phyloP scores from a whole-genome alignment of 352 stramenopile genomes.

The Phytophthora pistaciae region DNA sequence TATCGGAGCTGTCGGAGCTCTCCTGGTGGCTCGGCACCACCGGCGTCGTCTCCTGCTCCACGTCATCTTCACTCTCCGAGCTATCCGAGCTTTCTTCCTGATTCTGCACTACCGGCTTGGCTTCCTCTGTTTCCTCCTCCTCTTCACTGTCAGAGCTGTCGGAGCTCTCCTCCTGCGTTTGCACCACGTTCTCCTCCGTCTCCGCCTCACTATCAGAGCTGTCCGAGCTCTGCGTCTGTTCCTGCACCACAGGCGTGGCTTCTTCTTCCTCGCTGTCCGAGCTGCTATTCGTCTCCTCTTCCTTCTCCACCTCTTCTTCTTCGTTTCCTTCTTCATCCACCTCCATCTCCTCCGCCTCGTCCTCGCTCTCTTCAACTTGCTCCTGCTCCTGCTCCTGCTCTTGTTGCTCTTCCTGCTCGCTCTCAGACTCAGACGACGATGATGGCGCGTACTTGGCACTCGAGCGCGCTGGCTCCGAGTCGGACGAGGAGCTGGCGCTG shows the following conservation, averaged over 20 bases:
- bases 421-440: background rate
- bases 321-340: background rate
- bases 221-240: background rate
- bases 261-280: background rate
- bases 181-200: background rate
- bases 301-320: background rate
- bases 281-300: background rate
- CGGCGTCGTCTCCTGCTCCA: background rate
- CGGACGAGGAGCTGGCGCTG: conserved; percentile 5
- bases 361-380: background rate
- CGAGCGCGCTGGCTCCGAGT: background rate
- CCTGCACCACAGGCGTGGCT: background rate
- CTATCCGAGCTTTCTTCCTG: background rate
- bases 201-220: background rate
- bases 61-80: background rate
- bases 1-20: background rate
- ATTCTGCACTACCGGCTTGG: background rate
- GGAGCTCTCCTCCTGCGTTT: background rate
- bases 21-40: background rate
- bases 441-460: background rate
- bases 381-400: background rate
- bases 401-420: background rate
- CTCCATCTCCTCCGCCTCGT: conserved; percentile 1
- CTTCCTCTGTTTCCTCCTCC: background rate
- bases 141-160: background rate